A percentile compares a stretch with the other conserved stretches of the same genome.
These are phyloP conservation scores for Tolypocladium endophyticum DNA, from an alignment of 2,329 filamentous ascomycete species.

Conservation along the genomic window DNA sequence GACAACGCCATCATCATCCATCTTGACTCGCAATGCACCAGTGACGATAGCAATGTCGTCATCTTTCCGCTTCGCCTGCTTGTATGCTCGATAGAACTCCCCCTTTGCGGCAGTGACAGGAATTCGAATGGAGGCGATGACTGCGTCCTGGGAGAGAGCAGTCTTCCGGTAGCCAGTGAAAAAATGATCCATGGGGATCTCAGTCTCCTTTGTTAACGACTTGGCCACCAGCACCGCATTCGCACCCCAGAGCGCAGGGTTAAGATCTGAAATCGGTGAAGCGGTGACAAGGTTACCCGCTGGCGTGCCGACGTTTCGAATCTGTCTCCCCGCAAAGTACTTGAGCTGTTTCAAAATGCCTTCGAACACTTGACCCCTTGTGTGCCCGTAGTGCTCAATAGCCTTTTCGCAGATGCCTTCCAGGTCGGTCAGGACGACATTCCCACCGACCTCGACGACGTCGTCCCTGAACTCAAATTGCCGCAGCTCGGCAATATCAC, in stretches of 20 bases:
- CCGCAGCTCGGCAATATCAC: conserved; percentile 81
- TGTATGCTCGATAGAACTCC: conserved; percentile 84
- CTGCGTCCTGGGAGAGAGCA: conserved; percentile 66
- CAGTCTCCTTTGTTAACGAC: conserved; percentile 59
- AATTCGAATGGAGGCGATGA: conserved; percentile 81
- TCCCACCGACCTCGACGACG: conserved; percentile 84
- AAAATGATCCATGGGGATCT: conserved; percentile 87
- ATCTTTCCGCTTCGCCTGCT: conserved; percentile 93
- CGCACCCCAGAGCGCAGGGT: conserved; percentile 84
- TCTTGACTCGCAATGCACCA: conserved; percentile 63
- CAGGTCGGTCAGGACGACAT: conserved; percentile 83
- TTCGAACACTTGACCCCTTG: conserved; percentile 68
- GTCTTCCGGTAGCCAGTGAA: conserved; percentile 88
- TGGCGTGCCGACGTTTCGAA: conserved; percentile 93
- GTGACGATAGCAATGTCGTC: conserved; percentile 98
- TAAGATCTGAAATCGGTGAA: conserved; percentile 91
- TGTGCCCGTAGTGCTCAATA: conserved; percentile 63
- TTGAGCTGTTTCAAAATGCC: conserved; percentile 88
- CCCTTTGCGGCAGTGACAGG: conserved; percentile 64
- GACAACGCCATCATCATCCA: conserved; percentile 61
- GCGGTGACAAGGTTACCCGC: conserved; percentile 92
- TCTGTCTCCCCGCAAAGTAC: conserved; percentile 91
- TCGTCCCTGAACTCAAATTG: conserved; percentile 73
- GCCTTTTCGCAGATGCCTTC: conserved; percentile 77
- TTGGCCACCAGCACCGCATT: conserved; percentile 75